These are phyloP conservation scores for Thamnidium elegans DNA, from an alignment of 192 early-diverging fungal genomes.

Conservation along the genomic window DNA sequence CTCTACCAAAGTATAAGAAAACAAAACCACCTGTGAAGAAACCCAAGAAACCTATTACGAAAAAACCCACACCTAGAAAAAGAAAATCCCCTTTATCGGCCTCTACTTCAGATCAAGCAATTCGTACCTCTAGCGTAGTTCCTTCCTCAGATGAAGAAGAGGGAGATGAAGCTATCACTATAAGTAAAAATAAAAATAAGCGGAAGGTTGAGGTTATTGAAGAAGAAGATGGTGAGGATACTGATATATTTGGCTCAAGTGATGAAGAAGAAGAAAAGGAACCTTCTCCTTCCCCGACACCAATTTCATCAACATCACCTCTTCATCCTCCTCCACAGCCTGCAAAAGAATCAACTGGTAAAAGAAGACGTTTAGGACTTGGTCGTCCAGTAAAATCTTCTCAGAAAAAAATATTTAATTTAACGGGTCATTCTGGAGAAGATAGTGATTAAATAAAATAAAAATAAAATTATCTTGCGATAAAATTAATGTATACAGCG, in stretches of 20 bases:
- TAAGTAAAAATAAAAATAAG: background rate
- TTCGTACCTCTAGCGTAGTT: slow-evolving; percentile 14
- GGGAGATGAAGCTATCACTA: slow-evolving; percentile 7
- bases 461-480: too few relatives aligned
- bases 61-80: background rate
- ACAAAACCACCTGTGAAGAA: background rate
- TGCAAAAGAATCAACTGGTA: too few relatives aligned
- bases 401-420: background rate
- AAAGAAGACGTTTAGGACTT: background rate
- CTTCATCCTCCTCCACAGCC: too few relatives aligned
- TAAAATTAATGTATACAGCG: too few relatives aligned
- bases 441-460: too few relatives aligned
- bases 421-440: background rate
- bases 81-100: background rate
- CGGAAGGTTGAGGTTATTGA: background rate
- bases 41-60: background rate
- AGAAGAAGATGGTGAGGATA: background rate
- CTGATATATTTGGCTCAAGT: background rate
- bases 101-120: background rate
- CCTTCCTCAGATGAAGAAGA: slow-evolving; percentile 29
- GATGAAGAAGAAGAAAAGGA: background rate
- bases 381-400: background rate
- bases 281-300: background rate
- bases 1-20: background rate
- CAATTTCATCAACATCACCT: too few relatives aligned